Base-by-base conservation (phyloP, 371 early-diverging fungal genomes). In the Mucor indicus region DNA sequence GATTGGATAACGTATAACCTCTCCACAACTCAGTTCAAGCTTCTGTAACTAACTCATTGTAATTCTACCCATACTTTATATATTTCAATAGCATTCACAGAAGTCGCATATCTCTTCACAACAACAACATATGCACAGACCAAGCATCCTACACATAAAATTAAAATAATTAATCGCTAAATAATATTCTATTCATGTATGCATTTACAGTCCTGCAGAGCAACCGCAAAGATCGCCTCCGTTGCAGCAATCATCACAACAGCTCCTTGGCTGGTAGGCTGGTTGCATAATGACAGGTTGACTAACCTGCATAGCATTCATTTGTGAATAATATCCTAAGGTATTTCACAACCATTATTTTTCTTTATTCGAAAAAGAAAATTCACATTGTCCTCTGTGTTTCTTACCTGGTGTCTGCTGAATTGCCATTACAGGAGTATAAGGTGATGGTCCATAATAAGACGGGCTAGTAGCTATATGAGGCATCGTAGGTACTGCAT, bases 311-410 rank as follows among this genome's bases (percentile, higher is more conserved):
- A 57, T 57, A 4, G 57, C 27, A 4, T 25, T 42, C 53, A 57
- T 57, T 4, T 48, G 43, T 20, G 58, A 48, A 22, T 57, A 57
- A 29, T 52, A 57, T 1, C 48, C 58, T 52, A 42, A 4, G 20
- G 5, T 27, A 27, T 27, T 1, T 2, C 4, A 21, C n/a, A n/a
- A n/a, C n/a, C n/a, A n/a, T n/a, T n/a, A n/a, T n/a, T n/a, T n/a
- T n/a, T n/a, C n/a, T n/a, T n/a, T n/a, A n/a, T n/a, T n/a, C n/a
- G n/a, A n/a, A n/a, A n/a, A n/a, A n/a, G n/a, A n/a, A n/a, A n/a
- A n/a, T 24, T 7, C 3, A 10, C 11, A 20, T 25, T 13, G 12
- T 8, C 11, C 20, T 3, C 4, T 22, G 23, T 11, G 12, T 11
- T 10, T 31, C 6, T 17, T 41, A 56, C 57, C 57, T 31, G 47